These are phyloP conservation scores for Aspergillus terreus DNA, from an alignment of 2,329 filamentous ascomycete species.

Conservation along the genomic window DNA sequence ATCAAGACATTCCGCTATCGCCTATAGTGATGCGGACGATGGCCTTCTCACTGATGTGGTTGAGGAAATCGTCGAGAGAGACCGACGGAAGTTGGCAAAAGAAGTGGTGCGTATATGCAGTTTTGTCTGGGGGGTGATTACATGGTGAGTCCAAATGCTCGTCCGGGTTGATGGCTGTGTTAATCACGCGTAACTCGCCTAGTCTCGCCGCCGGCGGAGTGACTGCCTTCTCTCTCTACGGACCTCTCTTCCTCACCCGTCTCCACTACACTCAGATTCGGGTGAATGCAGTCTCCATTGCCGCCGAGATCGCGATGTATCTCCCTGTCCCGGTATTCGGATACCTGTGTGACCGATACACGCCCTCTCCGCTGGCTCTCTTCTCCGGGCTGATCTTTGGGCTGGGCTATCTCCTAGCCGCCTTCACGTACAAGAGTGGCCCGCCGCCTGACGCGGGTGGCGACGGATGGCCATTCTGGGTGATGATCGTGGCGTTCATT, in stretches of 20 bases:
- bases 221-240: conserved; percentile 91
- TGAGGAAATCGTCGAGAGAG: conserved; percentile 56
- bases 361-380: conserved; percentile 72
- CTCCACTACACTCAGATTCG: conserved; percentile 87
- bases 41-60: conserved; percentile 59
- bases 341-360: conserved; percentile 85
- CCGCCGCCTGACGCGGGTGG: conserved; percentile 50
- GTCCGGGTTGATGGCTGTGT: background rate
- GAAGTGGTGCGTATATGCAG: conserved; percentile 52
- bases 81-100: conserved; percentile 52
- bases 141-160: conserved; percentile 42
- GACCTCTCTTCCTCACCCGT: conserved; percentile 79
- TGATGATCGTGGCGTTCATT: conserved; percentile 84
- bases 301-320: conserved; percentile 84
- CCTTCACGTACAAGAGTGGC: conserved; percentile 66
- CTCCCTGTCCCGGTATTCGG: conserved; percentile 86
- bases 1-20: conserved; percentile 18
- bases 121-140: conserved; percentile 59
- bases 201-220: conserved; percentile 84
- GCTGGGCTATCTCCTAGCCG: conserved; percentile 76
- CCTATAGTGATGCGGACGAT: conserved; percentile 22
- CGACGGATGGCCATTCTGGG: conserved; percentile 66
- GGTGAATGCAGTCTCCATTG: conserved; percentile 85
- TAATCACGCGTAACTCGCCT: conserved; percentile 1
- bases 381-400: conserved; percentile 72